Evolutionary conservation across 2,329 filamentous ascomycete genomes (phyloP), one percentile per base, ranked within the genome.

Genomic region (Cladosporium phlei): DNA sequence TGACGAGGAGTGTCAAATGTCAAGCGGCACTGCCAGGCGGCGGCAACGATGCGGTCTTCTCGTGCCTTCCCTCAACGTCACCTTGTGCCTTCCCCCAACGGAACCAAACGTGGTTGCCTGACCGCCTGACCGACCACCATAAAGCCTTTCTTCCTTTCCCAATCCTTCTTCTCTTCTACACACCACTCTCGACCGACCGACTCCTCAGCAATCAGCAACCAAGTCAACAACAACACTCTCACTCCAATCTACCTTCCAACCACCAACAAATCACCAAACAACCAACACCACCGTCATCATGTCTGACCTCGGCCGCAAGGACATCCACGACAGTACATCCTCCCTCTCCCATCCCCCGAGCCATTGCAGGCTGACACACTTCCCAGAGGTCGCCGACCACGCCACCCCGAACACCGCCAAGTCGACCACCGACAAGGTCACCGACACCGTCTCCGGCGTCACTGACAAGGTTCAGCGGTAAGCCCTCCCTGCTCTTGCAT

Each of bases 241-340:
- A 48, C 22, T 38, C 37, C 52, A 52, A 52, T 42, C 43, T 49
- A 43, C 46, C 17, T 47, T n/a, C n/a, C 44, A 50, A 52, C n/a
- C n/a, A n/a, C 35, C 38, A 47, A 52, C 38, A 46, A 55, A 55
- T 44, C 50, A 61, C 53, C 37, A 37, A 54, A 58, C 52, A 50
- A 54, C 52, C 51, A 47, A 10, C 37, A 57, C 52, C 47, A 59
- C 62, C 54, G 62, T 58, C 66, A 77, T 57, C 63, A 81, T 80
- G 78, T 77, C 79, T 73, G 79, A 82, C 68, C 45, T 66, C 58
- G 73, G 71, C 61, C 78, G 79, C 76, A 82, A 83, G 69, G 77
- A 79, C 67, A 74, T 79, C 66, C 59, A 65, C 56, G 71, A 70
- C 63, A 77, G 68, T 66, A 55, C 43, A 60, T 57, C n/a, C n/a